A percentile compares a stretch with the other conserved stretches of the same genome.
These are phyloP conservation scores for Eimeria sp. DNA, from an alignment of 169 alveolate genomes.

Conservation along the genomic window DNA sequence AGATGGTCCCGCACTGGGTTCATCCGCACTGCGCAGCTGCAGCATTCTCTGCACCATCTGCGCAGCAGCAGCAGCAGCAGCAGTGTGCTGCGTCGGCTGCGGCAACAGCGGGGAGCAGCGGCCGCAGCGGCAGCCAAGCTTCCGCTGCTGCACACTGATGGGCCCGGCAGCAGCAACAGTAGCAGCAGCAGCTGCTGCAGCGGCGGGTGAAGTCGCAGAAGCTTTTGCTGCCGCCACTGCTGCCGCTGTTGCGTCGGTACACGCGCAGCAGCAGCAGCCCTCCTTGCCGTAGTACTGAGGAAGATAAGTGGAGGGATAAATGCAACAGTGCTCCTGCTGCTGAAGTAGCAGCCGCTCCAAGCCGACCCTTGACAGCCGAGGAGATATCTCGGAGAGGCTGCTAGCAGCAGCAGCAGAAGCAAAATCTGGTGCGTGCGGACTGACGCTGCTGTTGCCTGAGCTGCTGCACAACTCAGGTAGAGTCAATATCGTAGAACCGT, in stretches of 20 bases:
- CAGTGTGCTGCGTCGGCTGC: conserved; percentile 34
- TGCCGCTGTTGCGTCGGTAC: conserved; percentile 31
- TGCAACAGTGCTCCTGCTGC: conserved; percentile 65
- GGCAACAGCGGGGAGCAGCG: conserved; percentile 66
- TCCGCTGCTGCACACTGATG: conserved; percentile 39
- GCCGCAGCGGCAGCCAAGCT: conserved; percentile 60
- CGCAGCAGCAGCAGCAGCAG: conserved; percentile 3
- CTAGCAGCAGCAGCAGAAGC: conserved; percentile 72
- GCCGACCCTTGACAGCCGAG: conserved; percentile 41
- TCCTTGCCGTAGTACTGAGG: conserved; percentile 62
- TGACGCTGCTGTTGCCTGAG: conserved; percentile 67
- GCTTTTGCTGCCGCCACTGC: conserved; percentile 8
- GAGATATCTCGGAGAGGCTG: conserved; percentile 56
- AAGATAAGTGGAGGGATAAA: conserved; percentile 26
- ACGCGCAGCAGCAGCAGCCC: conserved; percentile 63
- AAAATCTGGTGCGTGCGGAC: conserved; percentile 64
- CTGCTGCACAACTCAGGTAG: conserved; percentile 61
- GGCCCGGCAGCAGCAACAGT: not conserved
- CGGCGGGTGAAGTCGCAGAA: conserved; percentile 2
- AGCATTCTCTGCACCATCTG: conserved; percentile 5
- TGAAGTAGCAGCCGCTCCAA: conserved; percentile 43
- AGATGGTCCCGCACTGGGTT: not conserved
- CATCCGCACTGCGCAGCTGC: conserved; percentile 37
- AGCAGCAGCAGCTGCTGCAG: conserved; percentile 26
- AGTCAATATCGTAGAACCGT: conserved; percentile 1